Evolutionary conservation across 2,329 filamentous ascomycete species (phyloP), one percentile per base, ranked within the genome.

Genomic region (Xylaria digitata): DNA sequence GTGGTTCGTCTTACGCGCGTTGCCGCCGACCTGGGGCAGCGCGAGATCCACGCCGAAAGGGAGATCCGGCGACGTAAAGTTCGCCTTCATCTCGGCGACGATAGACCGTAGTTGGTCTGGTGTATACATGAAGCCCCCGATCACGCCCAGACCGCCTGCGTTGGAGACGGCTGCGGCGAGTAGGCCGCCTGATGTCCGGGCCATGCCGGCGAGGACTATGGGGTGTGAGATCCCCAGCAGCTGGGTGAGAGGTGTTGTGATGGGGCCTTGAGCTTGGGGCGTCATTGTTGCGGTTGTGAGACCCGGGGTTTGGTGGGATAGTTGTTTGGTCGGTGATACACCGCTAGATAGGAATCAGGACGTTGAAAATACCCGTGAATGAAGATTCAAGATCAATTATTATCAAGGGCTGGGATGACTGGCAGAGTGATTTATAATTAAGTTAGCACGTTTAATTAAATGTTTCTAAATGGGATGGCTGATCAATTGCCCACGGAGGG

Each of bases 21-120:
- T 84, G 46, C 91, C 93, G 63, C 95, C 95, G 62, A 97, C 85
- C 81, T 97, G 94, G 0, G 95, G 94, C 13, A 98, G 87, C 0
- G 94, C 94, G 1, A 98, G 89, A 79, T 98, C 95, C 37, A 97
- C 89, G 72, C 94, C 95, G 78, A 97, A 97, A 0, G 94, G 92
- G 4, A 97, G 86, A 50, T 86, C 84, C 0, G 90, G 89, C 58
- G 85, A 83, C 5, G 75, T 75, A 1, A 97, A 87, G 71, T 90
- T 85, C 13, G 88, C 84, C 82, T 97, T 97, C 75, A 97, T 89
- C 78, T 97, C 93, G 70, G 89, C 88, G 72, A 98, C 89, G 82
- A 96, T 96, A 70, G 88, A 83, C 72, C 91, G 91, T 26, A 96
- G 87, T 79, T 94, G 91, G 34, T 83, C 75, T 0, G 92, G 92